phyloP scores from a whole-genome alignment of 495 filamentous ascomycete species.

The Tetracladium marchalianum region DNA sequence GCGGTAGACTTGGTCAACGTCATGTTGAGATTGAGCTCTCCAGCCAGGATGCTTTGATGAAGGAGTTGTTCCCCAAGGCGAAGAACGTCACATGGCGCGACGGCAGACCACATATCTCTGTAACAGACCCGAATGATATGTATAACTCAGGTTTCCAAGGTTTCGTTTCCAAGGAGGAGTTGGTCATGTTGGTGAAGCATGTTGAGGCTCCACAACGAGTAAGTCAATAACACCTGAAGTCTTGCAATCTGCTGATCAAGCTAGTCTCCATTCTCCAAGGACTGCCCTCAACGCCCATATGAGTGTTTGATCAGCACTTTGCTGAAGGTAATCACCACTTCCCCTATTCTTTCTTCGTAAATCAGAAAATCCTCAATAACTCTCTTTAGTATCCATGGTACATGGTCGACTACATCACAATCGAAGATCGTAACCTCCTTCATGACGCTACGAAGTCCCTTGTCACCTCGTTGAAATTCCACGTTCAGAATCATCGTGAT shows the following conservation, averaged over 20 bases:
- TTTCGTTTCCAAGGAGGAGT: constrained; percentile 63
- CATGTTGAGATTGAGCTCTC: constrained; percentile 52
- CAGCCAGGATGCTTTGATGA: constrained; percentile 50
- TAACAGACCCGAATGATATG: constrained; percentile 27
- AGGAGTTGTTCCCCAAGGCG: constrained; percentile 57
- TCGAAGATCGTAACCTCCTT: constrained; percentile 50
- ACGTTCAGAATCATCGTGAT: constrained; percentile 29
- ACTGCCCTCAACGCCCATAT: constrained; percentile 62
- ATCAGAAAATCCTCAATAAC: neutral
- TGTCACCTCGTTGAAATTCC: constrained; percentile 26
- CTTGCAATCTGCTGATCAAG: constrained; percentile 6
- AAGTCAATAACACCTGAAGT: constrained; percentile 24
- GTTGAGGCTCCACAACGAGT: constrained; percentile 58
- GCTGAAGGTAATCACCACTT: constrained; percentile 41
- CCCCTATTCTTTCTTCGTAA: no score
- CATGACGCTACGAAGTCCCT: constrained; percentile 42
- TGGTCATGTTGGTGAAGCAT: constrained; percentile 55
- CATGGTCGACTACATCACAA: constrained; percentile 47
- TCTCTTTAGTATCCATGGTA: constrained; percentile 58
- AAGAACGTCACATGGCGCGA: constrained; percentile 52
- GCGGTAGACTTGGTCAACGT: constrained; percentile 52
- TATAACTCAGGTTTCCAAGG: constrained; percentile 60
- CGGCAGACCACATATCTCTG: constrained; percentile 33
- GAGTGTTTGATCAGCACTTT: constrained; percentile 69
- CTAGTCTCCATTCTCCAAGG: constrained; percentile 53